phyloP scores from a whole-genome alignment of 805 yeast species.

The Ogataea neopini region DNA sequence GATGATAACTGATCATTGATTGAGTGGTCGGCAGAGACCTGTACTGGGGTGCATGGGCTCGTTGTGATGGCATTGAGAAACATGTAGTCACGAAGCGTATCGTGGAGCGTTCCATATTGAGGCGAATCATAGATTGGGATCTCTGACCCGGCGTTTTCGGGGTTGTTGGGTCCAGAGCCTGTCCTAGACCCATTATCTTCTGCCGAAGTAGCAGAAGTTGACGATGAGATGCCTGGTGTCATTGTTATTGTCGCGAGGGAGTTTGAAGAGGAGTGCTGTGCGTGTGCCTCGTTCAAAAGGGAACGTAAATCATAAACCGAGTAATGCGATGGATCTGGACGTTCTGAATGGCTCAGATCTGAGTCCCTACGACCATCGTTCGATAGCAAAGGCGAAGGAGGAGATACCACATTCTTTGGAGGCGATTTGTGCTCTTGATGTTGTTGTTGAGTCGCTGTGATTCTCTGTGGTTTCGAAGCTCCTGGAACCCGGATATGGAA shows the following conservation, averaged over 20 bases:
- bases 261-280: not conserved
- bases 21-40: conserved; percentile 9
- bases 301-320: conserved; percentile 13
- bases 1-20: conserved; percentile 15
- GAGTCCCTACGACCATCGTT: not conserved
- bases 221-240: conserved; percentile 7
- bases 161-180: not conserved
- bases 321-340: conserved; percentile 5
- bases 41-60: conserved; percentile 16
- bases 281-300: conserved; percentile 16
- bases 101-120: conserved; percentile 26
- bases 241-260: conserved; percentile 7
- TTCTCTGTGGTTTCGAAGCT: conserved; percentile 3
- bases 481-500: conserved; percentile 19
- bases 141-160: not conserved
- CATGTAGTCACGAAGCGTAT: conserved; percentile 41
- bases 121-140: conserved; percentile 12
- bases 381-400: not conserved
- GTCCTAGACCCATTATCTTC: not conserved
- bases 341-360: not conserved
- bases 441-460: not conserved
- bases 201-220: conserved; percentile 10
- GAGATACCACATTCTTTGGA: not conserved
- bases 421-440: no score
- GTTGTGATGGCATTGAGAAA: conserved; percentile 37